Evolutionary conservation across 257 asterid genomes (phyloP).

Genomic region (Solanum sitiens): DNA sequence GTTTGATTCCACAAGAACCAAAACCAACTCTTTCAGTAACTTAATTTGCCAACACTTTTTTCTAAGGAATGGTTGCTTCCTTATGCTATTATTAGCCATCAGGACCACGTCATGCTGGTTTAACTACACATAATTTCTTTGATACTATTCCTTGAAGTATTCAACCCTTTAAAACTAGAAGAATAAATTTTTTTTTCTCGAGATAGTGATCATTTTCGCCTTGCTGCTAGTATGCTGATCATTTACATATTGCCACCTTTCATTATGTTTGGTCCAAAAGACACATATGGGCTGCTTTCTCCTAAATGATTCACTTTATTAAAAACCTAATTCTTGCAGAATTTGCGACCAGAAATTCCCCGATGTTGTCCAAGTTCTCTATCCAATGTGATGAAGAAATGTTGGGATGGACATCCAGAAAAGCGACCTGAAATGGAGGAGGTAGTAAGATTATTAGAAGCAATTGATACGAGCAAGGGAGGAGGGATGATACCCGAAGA

Average conservation of each 20-base stretch:
- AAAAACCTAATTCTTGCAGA: conserved; percentile 14
- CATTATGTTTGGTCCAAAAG: not conserved
- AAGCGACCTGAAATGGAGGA: conserved; percentile 85
- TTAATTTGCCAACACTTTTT: not conserved
- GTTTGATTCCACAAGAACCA: no score
- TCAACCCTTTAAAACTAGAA: not conserved
- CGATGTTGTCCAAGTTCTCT: conserved; percentile 69
- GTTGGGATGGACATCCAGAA: conserved; percentile 71
- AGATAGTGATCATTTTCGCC: not conserved
- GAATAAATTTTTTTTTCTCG: not conserved
- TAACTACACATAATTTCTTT: not conserved
- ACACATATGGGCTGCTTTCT: not conserved
- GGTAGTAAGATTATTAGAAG: conserved; percentile 65
- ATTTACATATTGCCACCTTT: not conserved
- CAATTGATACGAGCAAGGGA: conserved; percentile 74
- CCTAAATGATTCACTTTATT: not conserved
- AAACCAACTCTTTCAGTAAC: no score
- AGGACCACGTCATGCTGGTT: not conserved
- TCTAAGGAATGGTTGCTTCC: not conserved
- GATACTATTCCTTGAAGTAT: not conserved
- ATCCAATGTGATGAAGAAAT: conserved; percentile 51
- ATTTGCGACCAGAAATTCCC: conserved; percentile 65
- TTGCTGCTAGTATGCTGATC: not conserved
- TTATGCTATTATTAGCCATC: not conserved
- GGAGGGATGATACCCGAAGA: conserved; percentile 93